Conservation (phyloP, 2,329 filamentous ascomycete species). For the Phyllosticta citrichinensis region DNA sequence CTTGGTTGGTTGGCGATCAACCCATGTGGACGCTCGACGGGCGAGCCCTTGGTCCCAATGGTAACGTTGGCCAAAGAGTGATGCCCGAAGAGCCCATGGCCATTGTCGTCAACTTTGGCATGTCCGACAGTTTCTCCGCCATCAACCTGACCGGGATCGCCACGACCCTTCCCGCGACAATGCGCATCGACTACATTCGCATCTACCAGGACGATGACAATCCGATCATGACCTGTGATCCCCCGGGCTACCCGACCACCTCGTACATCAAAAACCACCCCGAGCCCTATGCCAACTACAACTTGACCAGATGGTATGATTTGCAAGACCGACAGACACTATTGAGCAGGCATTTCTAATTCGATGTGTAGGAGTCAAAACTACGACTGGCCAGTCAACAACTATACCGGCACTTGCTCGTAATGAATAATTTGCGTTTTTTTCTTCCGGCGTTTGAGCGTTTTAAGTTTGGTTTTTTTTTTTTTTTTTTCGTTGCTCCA, state of each 20-base stretch:
- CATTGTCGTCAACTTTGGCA: conserved; percentile 59
- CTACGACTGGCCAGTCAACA: background rate
- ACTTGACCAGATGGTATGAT: conserved; percentile 53
- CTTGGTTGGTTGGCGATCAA: conserved; percentile 58
- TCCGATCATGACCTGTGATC: conserved; percentile 56
- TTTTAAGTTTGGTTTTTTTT: background rate
- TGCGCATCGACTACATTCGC: conserved; percentile 60
- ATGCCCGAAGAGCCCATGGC: conserved; percentile 60
- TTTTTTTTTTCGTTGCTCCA: background rate
- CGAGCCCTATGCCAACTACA: conserved; percentile 52
- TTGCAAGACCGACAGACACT: background rate
- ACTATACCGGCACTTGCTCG: background rate
- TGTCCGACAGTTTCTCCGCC: conserved; percentile 55
- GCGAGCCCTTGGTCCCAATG: conserved; percentile 54
- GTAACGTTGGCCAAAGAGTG: conserved; percentile 56
- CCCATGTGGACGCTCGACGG: conserved; percentile 55
- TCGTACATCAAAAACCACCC: conserved; percentile 54
- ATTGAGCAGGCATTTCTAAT: background rate
- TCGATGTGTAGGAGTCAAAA: background rate
- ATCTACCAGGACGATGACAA: conserved; percentile 57
- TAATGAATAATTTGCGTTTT: background rate
- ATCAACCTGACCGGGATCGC: conserved; percentile 49
- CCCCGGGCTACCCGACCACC: conserved; percentile 56
- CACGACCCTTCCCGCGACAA: conserved; percentile 50
- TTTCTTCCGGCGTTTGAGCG: background rate